phyloP scores from a whole-genome alignment of 106 monocot genomes.

The Vanilla planifolia region DNA sequence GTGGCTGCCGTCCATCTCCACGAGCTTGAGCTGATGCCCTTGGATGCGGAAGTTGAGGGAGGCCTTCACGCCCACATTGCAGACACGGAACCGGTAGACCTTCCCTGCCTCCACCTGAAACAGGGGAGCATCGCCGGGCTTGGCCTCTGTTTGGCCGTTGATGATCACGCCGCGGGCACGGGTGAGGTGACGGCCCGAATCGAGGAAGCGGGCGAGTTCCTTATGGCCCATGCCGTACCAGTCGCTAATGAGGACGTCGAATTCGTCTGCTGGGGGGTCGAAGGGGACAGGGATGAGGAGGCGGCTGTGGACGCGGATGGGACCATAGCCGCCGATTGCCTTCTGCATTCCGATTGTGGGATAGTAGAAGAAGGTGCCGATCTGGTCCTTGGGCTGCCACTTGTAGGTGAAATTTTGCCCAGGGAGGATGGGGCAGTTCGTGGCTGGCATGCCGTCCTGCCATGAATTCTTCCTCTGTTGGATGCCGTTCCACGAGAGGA shows the following conservation, averaged over 20 bases:
- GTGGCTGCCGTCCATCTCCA: constrained; percentile 52
- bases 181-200: constrained; percentile 23
- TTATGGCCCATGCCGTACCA: constrained; percentile 28
- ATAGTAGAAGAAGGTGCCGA: constrained; percentile 53
- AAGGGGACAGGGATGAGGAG: constrained; percentile 50
- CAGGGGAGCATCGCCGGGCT: constrained; percentile 2
- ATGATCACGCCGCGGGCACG: constrained; percentile 37
- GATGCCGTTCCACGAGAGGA: constrained; percentile 44
- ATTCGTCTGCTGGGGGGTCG: constrained; percentile 33
- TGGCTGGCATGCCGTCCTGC: constrained; percentile 43
- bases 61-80: constrained; percentile 36
- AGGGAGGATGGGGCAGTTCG: constrained; percentile 43
- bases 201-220: constrained; percentile 21
- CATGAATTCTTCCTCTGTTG: constrained; percentile 56
- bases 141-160: constrained; percentile 21
- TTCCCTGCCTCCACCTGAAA: constrained; percentile 34
- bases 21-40: constrained; percentile 34
- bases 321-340: constrained; percentile 41
- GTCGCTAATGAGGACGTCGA: constrained; percentile 33
- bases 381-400: constrained; percentile 48
- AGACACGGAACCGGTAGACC: constrained; percentile 37
- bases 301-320: constrained; percentile 32
- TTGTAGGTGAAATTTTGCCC: constrained; percentile 42
- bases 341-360: constrained; percentile 40
- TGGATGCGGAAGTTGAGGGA: constrained; percentile 51